Conservation (phyloP, 2,329 filamentous ascomycete species). For the Sporothrix luriei region DNA sequence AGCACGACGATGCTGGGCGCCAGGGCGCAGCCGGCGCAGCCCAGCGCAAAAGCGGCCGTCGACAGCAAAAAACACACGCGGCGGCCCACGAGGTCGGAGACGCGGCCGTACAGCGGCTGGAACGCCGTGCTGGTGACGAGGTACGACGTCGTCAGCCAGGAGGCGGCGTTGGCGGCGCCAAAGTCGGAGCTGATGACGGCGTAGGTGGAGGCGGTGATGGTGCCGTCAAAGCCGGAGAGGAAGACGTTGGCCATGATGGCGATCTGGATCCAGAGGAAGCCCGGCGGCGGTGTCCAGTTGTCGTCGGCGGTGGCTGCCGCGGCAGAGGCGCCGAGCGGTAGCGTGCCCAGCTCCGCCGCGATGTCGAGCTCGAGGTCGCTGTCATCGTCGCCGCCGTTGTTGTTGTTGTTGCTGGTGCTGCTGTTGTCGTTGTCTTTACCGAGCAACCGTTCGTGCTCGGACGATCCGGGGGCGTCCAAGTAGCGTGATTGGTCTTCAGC, state of each 20-base stretch:
- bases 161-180: slow-evolving; percentile 53
- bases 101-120: slow-evolving; percentile 65
- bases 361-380: not conserved
- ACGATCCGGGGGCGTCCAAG: not conserved
- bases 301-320: not conserved
- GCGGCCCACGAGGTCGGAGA: slow-evolving; percentile 63
- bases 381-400: not conserved
- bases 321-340: not conserved
- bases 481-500: not conserved
- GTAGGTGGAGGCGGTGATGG: slow-evolving; percentile 72
- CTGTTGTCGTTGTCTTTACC: not conserved
- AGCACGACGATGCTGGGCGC: slow-evolving; percentile 54
- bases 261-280: slow-evolving; percentile 61
- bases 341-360: slow-evolving; percentile 3
- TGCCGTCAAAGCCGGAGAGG: slow-evolving; percentile 69
- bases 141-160: slow-evolving; percentile 62
- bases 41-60: slow-evolving; percentile 42
- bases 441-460: not conserved
- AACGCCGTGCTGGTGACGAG: slow-evolving; percentile 74
- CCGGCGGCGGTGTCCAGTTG: slow-evolving; percentile 36
- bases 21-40: slow-evolving; percentile 55
- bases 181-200: slow-evolving; percentile 60
- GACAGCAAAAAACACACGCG: slow-evolving; percentile 67
- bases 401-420: too few species aligned
- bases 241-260: slow-evolving; percentile 68